Evolutionary conservation across 1,284 basidiomycete genomes (phyloP), one percentile per base, ranked within the genome.

Genomic region (Rhizoctonia solani): DNA sequence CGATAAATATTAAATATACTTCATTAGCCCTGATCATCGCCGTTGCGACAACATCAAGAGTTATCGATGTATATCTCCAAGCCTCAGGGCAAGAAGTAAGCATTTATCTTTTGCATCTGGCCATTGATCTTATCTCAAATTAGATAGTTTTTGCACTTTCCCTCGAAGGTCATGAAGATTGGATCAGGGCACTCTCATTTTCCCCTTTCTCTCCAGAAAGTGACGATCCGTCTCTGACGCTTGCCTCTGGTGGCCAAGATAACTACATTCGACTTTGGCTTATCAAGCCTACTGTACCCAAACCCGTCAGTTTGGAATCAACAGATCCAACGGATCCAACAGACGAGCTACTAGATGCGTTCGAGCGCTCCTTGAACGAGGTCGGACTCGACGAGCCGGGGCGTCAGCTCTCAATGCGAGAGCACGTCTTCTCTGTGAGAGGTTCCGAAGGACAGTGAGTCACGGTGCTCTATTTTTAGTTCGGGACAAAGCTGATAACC

Each of bases 231-330:
- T 69, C 54, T 25, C 78, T 87, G 27, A 71, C 86, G 0, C 81
- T 98, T 19, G 93, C 95, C 0, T 95, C 93, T 14, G 95, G 93
- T 1, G 93, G 93, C 2, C 95, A 97, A 77, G 95, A 98, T 75
- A 86, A 87, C 16, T 95, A 92, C 41, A 90, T 97, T 65, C 87
- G 95, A 37, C 78, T 98, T 3, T 98, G 95, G 95, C 88, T 88
- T 68, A 86, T 93, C 49, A 82, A 86, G 68, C 75, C 37, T 39
- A 54, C 53, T 61, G 41, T 19, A 19, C 23, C 25, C 54, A 54
- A 65, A 14, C 37, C 68, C 25, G 69, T 71, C 4, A 73, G 71
- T 29, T 13, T 41, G 25, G 37, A 13, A 19, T 49, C n/a, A n/a
- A n/a, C n/a, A n/a, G n/a, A n/a, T n/a, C n/a, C 56, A 19, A 59